Base-by-base conservation (phyloP, 2,329 filamentous ascomycete species). In the Colletotrichum plurivorum region DNA sequence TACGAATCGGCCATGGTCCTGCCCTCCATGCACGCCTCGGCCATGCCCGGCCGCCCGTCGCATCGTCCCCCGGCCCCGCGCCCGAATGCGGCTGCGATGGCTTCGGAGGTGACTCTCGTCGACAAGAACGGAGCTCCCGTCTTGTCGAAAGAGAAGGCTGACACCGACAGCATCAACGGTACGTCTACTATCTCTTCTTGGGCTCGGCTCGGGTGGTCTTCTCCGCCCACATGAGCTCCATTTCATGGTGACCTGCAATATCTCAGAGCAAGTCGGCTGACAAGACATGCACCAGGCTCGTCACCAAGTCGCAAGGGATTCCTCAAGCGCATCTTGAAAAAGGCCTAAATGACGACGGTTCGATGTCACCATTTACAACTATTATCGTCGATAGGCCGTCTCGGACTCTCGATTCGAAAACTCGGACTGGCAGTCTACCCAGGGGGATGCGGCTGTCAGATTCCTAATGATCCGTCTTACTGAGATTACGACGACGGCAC, bases 1-100 rank as follows among this genome's bases (percentile, higher is more conserved):
- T 70, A 70, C 67, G 67, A 70, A 39, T 49, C 53, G 25, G 67
- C 67, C n/a, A 68, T 68, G 31, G 49, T 63, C 52, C 58, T 68
- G 10, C 67, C 67, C 16, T 36, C 53, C 57, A 58, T 70, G 63
- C 57, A 70, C 41, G 53, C 63, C 12, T 62, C 67, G 6, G 67
- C 53, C 8, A 70, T 70, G 67, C 67, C 67, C 54, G 63, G 63
- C 22, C 51, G 63, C 12, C 62, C 67, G 5, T 27, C 41, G 8
- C 62, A 69, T 62, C 43, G 62, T 54, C 55, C 67, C 15, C 36
- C 48, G 22, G 18, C 51, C 12, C 55, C 55, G 36, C 52, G 51
- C 16, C 2, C 62, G 4, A 60, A 31, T 13, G 49, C 41, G 4
- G 62, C 43, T 16, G 67, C 67, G 36, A 69, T 67, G 67, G 51